Percentiles rank a stretch among this genome's conserved stretches.
Evolutionary conservation across 805 yeast species (phyloP).

Genomic region (Barnettozyma botsteinii): DNA sequence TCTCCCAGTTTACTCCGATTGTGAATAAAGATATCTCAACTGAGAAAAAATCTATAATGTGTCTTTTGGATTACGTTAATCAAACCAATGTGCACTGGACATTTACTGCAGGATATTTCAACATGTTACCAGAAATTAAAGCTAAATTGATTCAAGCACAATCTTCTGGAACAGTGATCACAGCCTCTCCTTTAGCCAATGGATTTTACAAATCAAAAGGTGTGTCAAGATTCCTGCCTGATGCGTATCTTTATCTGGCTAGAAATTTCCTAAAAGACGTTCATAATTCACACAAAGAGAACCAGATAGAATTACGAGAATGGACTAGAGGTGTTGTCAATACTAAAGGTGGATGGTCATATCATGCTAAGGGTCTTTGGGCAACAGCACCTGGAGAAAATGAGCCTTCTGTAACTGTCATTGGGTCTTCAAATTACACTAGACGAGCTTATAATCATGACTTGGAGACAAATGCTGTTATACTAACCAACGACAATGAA

Average conservation of each 20-base stretch:
- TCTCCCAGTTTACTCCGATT: conserved; percentile 86
- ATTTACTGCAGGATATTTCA: conserved; percentile 95
- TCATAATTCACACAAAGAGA: conserved; percentile 33
- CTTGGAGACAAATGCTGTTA: conserved; percentile 79
- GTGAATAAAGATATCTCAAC: conserved; percentile 67
- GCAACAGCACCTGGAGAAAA: conserved; percentile 49
- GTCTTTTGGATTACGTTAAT: conserved; percentile 52
- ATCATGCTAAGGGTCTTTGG: conserved; percentile 98
- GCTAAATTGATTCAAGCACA: conserved; percentile 48
- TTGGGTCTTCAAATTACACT: conserved; percentile 94
- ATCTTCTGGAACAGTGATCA: conserved; percentile 66
- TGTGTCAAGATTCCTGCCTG: conserved; percentile 74
- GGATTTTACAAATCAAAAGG: conserved; percentile 87
- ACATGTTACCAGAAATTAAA: conserved; percentile 74
- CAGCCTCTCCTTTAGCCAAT: conserved; percentile 92
- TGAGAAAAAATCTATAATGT: conserved; percentile 66
- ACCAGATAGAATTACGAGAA: conserved; percentile 56
- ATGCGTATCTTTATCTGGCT: conserved; percentile 77
- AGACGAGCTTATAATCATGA: conserved; percentile 83
- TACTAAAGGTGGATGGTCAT: conserved; percentile 86
- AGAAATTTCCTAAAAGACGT: conserved; percentile 57
- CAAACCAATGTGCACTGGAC: conserved; percentile 62
- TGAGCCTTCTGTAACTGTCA: conserved; percentile 66
- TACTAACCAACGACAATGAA: conserved; percentile 61
- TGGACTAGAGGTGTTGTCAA: conserved; percentile 88